Evolutionary conservation across 768 basidiomycete genomes (phyloP).

Genomic region (Amanita exitialis): DNA sequence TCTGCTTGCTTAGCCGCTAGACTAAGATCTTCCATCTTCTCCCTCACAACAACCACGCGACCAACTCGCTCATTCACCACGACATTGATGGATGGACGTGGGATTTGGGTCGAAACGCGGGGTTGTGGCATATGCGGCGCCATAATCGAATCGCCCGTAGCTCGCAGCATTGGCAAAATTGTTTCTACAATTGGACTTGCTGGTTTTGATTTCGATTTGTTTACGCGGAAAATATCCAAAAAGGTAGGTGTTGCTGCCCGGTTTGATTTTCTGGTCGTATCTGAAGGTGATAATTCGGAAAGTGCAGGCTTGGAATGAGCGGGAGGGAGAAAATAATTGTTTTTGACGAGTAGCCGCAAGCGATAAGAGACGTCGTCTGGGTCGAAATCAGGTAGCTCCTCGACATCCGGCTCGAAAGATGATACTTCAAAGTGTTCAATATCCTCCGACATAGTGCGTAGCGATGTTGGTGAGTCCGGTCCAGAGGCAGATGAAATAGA

Average conservation of each 20-base stretch:
- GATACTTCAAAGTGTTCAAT: conserved; percentile 31
- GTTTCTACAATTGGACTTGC: conserved; percentile 26
- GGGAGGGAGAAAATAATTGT: conserved; percentile 83
- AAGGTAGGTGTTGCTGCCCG: conserved; percentile 43
- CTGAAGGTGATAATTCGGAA: conserved; percentile 43
- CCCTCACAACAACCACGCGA: conserved; percentile 75
- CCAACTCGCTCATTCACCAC: conserved; percentile 31
- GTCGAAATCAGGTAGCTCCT: conserved; percentile 41
- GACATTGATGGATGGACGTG: conserved; percentile 22
- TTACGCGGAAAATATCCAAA: conserved; percentile 62
- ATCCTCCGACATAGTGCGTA: conserved; percentile 42
- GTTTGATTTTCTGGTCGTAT: conserved; percentile 33
- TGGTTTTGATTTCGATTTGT: conserved; percentile 59
- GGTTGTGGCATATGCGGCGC: conserved; percentile 28
- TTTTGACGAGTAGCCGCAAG: conserved; percentile 73
- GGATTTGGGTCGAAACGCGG: conserved; percentile 24
- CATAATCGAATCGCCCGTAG: conserved; percentile 57
- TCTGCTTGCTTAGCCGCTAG: conserved; percentile 70
- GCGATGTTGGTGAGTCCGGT: conserved; percentile 57
- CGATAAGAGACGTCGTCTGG: conserved; percentile 81
- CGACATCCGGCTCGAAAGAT: conserved; percentile 38
- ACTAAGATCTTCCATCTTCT: conserved; percentile 64
- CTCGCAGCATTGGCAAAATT: conserved; percentile 44
- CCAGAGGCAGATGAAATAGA: conserved; percentile 57
- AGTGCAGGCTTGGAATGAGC: conserved; percentile 77